A percentile compares a stretch with the other conserved stretches of the same genome.
Conservation (phyloP, 371 early-diverging fungal genomes). For the Cokeromyces recurvatus region DNA sequence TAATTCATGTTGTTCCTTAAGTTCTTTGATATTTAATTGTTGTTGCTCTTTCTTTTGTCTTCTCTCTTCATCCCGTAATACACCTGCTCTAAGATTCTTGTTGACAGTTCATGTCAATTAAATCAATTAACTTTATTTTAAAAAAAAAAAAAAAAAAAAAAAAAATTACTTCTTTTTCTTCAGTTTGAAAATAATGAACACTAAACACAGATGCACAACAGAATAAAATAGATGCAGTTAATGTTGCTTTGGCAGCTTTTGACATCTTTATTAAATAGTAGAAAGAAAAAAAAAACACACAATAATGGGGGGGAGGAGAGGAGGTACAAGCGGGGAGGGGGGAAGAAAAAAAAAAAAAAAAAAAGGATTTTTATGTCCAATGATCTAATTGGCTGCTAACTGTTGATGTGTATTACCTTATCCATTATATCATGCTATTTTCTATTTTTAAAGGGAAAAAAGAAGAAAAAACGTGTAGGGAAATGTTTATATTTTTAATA, state of each 20-base stretch:
- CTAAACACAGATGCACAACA: slow-evolving; percentile 42
- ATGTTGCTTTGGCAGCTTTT: slow-evolving; percentile 37
- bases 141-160: no score
- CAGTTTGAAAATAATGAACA: slow-evolving; percentile 45
- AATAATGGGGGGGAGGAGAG: not conserved
- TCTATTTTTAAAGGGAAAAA: no score
- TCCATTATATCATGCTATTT: no score
- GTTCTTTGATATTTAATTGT: slow-evolving; percentile 36
- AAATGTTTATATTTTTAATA: slow-evolving; percentile 1
- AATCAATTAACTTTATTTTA: not conserved
- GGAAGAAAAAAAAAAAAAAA: no score
- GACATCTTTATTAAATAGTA: slow-evolving; percentile 6
- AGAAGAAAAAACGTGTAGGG: no score
- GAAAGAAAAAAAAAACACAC: not conserved
- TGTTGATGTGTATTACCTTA: no score
- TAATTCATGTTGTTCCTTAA: slow-evolving; percentile 42
- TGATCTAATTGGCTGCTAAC: not conserved
- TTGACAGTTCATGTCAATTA: not conserved
- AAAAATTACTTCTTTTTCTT: slow-evolving; percentile 49
- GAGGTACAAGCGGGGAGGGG: no score
- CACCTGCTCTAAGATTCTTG: slow-evolving; percentile 27
- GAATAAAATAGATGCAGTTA: slow-evolving; percentile 40
- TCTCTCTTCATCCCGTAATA: slow-evolving; percentile 40
- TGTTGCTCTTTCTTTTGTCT: slow-evolving; percentile 34
- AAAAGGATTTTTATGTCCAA: no score